Conservation (phyloP, 371 early-diverging fungal genomes). For the Entomophthora muscae region DNA sequence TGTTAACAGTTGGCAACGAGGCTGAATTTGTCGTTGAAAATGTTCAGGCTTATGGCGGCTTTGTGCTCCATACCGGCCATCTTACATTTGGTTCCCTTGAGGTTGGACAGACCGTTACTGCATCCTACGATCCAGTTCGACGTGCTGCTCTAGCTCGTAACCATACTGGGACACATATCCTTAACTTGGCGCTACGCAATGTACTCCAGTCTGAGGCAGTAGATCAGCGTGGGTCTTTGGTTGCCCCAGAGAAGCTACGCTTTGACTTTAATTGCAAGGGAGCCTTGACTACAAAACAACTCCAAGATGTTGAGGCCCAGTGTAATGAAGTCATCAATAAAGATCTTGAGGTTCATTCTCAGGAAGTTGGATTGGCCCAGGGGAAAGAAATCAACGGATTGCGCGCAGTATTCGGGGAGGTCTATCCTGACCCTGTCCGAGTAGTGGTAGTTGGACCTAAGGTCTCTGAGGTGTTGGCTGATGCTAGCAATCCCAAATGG, state of each 20-base stretch:
- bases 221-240: conserved; percentile 97
- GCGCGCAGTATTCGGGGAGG: conserved; percentile 92
- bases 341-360: conserved; percentile 55
- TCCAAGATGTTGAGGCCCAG: conserved; percentile 66
- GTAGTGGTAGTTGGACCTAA: conserved; percentile 83
- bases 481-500: conserved; percentile 70
- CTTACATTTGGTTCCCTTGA: conserved; percentile 69
- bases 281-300: conserved; percentile 61
- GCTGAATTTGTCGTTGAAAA: conserved; percentile 87
- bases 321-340: conserved; percentile 62
- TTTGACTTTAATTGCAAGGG: conserved; percentile 88
- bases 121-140: conserved; percentile 74
- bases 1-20: conserved; percentile 49
- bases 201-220: conserved; percentile 43
- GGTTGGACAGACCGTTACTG: conserved; percentile 48
- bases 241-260: conserved; percentile 90
- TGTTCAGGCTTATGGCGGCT: conserved; percentile 89
- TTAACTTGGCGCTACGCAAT: conserved; percentile 87
- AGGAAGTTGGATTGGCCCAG: conserved; percentile 66
- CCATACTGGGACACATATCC: conserved; percentile 96
- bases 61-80: conserved; percentile 92
- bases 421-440: conserved; percentile 91
- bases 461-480: conserved; percentile 70
- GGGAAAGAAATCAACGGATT: conserved; percentile 78
- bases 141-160: conserved; percentile 86